phyloP scores from a whole-genome alignment of 192 early-diverging fungal genomes.

The Jimgerdemannia lactiflua region DNA sequence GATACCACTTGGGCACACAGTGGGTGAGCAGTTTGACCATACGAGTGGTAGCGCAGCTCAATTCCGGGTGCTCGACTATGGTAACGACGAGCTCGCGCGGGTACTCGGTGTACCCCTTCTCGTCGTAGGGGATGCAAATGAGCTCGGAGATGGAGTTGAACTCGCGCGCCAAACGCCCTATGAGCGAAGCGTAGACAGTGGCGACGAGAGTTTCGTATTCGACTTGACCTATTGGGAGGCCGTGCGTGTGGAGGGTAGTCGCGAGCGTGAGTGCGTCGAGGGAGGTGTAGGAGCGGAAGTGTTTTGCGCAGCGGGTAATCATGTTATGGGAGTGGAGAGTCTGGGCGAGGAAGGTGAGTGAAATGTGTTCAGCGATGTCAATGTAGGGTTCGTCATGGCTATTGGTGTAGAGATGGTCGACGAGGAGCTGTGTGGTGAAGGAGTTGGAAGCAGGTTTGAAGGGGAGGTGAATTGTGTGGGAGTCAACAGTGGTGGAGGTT shows the following conservation, averaged over 20 bases:
- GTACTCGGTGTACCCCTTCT: too few relatives aligned
- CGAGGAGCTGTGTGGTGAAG: not conserved
- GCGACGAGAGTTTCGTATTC: not conserved
- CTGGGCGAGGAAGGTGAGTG: not conserved
- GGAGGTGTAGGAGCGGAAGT: too few relatives aligned
- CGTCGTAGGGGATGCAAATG: too few relatives aligned
- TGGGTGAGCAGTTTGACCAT: not conserved
- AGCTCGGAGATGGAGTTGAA: not conserved
- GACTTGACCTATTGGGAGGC: not conserved
- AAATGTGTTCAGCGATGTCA: not conserved
- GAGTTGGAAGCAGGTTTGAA: not conserved
- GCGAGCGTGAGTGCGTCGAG: too few relatives aligned
- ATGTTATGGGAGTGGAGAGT: not conserved
- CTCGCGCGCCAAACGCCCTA: not conserved
- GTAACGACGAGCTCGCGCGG: too few relatives aligned
- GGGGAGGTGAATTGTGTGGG: not conserved
- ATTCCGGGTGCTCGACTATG: too few relatives aligned
- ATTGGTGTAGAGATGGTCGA: not conserved
- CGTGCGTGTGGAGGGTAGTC: too few relatives aligned
- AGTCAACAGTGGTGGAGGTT: not conserved
- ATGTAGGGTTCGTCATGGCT: not conserved
- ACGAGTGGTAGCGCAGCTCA: not conserved
- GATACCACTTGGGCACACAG: not conserved
- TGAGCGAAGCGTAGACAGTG: not conserved
- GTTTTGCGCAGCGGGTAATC: not conserved